Conservation (phyloP, 2,329 filamentous ascomycete species). For the Sclerotinia sclerotiorum region DNA sequence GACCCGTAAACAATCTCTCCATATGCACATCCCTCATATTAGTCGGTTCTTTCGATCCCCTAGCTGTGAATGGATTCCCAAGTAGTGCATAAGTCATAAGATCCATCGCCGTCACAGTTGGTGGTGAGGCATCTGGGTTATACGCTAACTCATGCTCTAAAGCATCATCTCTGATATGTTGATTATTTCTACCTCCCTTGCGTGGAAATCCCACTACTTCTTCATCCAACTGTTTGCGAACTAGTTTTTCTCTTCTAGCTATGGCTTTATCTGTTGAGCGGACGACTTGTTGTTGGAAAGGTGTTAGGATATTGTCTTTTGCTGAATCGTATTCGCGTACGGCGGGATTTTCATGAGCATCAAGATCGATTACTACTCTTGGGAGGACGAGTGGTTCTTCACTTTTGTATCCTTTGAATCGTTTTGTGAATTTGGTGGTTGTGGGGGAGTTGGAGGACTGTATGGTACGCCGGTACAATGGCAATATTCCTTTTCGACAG, state of each 20-base stretch:
- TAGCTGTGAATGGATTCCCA: slow-evolving; percentile 25
- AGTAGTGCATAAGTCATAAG: slow-evolving; percentile 32
- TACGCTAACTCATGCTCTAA: slow-evolving; percentile 17
- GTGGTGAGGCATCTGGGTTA: slow-evolving; percentile 4
- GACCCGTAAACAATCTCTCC: background rate
- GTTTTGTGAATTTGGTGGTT: slow-evolving; percentile 15
- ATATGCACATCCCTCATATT: background rate
- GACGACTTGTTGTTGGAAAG: background rate
- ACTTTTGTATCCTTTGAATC: slow-evolving; percentile 24
- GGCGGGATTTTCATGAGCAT: slow-evolving; percentile 47
- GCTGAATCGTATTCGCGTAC: slow-evolving; percentile 38
- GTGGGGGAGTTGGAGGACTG: background rate
- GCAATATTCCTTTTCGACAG: slow-evolving; percentile 22
- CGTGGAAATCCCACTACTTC: slow-evolving; percentile 4
- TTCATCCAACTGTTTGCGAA: background rate
- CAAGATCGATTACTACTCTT: slow-evolving; percentile 52
- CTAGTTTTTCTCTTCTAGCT: background rate
- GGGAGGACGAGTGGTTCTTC: slow-evolving; percentile 42
- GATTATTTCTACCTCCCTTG: background rate
- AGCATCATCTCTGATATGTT: slow-evolving; percentile 6
- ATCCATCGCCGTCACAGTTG: slow-evolving; percentile 23
- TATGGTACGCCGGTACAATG: slow-evolving; percentile 25
- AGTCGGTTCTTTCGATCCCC: background rate
- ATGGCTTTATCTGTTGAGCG: background rate
- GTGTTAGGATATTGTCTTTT: background rate